Percentiles rank a stretch among this genome's conserved stretches.
These are phyloP conservation scores for Leccinum griseonigrum DNA, from an alignment of 1,284 basidiomycete species.

Conservation along the genomic window DNA sequence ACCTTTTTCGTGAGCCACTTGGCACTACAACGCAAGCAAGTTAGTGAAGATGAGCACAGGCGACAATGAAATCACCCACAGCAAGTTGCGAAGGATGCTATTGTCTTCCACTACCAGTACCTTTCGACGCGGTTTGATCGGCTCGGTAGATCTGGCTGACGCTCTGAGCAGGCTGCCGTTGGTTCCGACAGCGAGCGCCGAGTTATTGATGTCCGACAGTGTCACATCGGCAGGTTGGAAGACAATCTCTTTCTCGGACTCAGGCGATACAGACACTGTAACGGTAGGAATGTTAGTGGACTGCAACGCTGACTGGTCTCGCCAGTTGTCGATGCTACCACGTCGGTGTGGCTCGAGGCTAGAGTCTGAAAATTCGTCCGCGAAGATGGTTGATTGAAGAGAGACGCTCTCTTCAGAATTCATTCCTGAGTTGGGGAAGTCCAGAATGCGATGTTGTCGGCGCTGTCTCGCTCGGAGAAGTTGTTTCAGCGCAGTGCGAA, in stretches of 20 bases:
- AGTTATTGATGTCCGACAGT: constrained; percentile 20
- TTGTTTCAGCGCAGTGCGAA: constrained; percentile 70
- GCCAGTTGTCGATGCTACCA: constrained; percentile 27
- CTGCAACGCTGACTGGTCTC: constrained; percentile 14
- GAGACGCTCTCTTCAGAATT: constrained; percentile 28
- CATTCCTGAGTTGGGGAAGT: constrained; percentile 16
- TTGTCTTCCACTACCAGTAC: constrained; percentile 87
- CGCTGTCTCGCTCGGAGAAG: constrained; percentile 56
- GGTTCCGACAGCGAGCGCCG: constrained; percentile 54
- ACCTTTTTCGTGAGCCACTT: constrained; percentile 82
- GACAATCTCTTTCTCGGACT: constrained; percentile 22
- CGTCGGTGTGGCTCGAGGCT: constrained; percentile 19
- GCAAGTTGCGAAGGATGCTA: constrained; percentile 65
- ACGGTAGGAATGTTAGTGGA: constrained; percentile 14
- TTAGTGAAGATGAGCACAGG: constrained; percentile 5
- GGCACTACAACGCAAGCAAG: constrained; percentile 44
- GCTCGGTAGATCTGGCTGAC: constrained; percentile 49
- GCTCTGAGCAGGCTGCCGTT: constrained; percentile 62
- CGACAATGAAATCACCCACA: constrained; percentile 44
- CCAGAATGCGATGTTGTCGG: constrained; percentile 26
- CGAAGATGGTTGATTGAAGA: constrained; percentile 31
- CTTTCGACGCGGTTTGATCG: constrained; percentile 43
- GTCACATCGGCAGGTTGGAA: constrained; percentile 12
- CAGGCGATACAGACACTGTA: constrained; percentile 19
- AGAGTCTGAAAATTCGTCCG: constrained; percentile 23